phyloP scores from a whole-genome alignment of 2,329 filamentous ascomycete species.

The Cladosporium sp. region DNA sequence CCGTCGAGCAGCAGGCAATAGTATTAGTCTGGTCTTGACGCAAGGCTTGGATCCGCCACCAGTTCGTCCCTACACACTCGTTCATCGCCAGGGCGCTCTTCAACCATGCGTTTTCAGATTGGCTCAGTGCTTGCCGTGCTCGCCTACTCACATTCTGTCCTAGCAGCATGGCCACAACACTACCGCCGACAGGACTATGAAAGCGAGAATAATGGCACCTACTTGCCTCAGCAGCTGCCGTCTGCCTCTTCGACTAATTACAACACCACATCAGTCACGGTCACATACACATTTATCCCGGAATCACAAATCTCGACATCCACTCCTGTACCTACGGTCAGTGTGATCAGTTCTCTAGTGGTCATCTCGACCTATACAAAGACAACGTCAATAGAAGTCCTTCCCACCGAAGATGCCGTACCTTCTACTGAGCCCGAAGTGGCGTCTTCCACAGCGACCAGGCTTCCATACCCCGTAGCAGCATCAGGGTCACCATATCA shows the following conservation, averaged over 20 bases:
- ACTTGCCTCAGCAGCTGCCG: not conserved
- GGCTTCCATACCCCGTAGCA: constrained; percentile 2
- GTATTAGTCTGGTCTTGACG: not conserved
- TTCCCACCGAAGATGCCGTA: not conserved
- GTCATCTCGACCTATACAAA: constrained; percentile 5
- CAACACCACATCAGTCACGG: constrained; percentile 1
- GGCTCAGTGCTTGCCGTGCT: constrained; percentile 6
- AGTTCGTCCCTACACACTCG: not conserved
- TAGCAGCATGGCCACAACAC: not conserved
- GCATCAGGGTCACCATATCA: not conserved
- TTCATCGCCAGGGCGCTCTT: not conserved
- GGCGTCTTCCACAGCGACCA: not conserved
- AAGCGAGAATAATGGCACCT: not conserved
- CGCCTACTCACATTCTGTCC: constrained; percentile 3
- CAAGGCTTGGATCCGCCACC: constrained; percentile 10
- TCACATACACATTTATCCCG: constrained; percentile 4
- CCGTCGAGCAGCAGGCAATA: constrained; percentile 4
- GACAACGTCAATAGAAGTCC: not conserved
- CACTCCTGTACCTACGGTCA: not conserved
- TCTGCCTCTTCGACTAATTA: not conserved
- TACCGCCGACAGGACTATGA: constrained; percentile 1
- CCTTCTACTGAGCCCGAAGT: not conserved
- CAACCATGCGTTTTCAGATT: constrained; percentile 5
- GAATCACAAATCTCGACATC: not conserved
- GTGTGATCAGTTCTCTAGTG: constrained; percentile 2